Evolutionary conservation across 1,284 basidiomycete genomes (phyloP), one percentile per base, ranked within the genome.

Genomic region (Volvariella surrecta): DNA sequence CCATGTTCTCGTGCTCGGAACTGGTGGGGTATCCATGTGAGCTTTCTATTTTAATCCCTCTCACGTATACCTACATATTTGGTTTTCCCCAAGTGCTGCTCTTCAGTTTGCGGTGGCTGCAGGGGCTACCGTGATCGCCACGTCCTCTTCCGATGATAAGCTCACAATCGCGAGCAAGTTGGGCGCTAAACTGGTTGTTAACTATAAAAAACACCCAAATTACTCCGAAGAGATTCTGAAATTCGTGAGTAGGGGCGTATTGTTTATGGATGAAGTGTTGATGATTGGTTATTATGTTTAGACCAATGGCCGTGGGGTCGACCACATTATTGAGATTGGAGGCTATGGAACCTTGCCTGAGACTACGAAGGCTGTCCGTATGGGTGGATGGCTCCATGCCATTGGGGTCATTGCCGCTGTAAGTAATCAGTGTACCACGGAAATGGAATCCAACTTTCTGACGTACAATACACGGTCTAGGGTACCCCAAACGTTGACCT

Each of bases 81-180:
- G 16, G 47, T 44, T 21, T 38, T 34, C 1, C 2, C n/a, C 3
- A 39, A 73, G 70, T 19, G 70, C 73, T 52, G 71, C 58, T 19
- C 52, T 71, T 1, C 78, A 80, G 55, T 61, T 82, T 35, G 78
- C 76, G 0, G 60, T 71, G 15, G 74, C 73, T 0, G 66, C 70
- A 0, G 79, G 80, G 10, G 77, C 77, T 2, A 69, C 57, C 3
- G 75, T 76, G 15, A 78, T 84, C 46, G 64, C 67, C 18, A 80
- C 76, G 0, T 79, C 75, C 0, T 79, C 76, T 0, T 76, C 75
- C 0, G 74, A 79, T 48, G 68, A 73, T 28, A 83, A 83, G 56
- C 62, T 78, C 6, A 62, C 70, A 47, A 41, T 67, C 11, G 70
- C 64, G 0, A 61, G 60, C 43, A 61, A 65, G 44, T 61, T 77